These are phyloP conservation scores for Onygenales sp. DNA, from an alignment of 2,329 filamentous ascomycete species.

Conservation along the genomic window DNA sequence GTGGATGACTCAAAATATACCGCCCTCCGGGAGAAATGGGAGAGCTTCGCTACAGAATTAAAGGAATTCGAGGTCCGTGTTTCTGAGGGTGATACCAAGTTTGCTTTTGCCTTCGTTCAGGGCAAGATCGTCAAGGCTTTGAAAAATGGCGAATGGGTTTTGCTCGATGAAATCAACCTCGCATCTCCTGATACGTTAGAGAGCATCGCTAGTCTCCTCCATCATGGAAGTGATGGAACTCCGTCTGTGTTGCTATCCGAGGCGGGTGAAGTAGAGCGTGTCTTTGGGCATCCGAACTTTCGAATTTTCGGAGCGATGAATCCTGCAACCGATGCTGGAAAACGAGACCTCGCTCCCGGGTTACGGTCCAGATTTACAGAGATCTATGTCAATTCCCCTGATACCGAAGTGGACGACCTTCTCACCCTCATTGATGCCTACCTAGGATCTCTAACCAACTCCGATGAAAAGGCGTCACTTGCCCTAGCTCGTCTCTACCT, in stretches of 20 bases:
- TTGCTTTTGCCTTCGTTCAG: slow-evolving; percentile 93
- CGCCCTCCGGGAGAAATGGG: slow-evolving; percentile 63
- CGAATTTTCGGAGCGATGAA: slow-evolving; percentile 99
- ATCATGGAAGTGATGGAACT: slow-evolving; percentile 57
- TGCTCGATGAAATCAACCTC: slow-evolving; percentile 94
- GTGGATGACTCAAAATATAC: slow-evolving; percentile 44
- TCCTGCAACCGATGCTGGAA: slow-evolving; percentile 92
- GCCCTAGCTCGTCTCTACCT: slow-evolving; percentile 84
- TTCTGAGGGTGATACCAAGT: slow-evolving; percentile 63
- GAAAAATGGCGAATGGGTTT: slow-evolving; percentile 90
- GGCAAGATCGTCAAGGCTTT: slow-evolving; percentile 95
- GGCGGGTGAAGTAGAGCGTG: slow-evolving; percentile 82
- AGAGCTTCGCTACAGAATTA: slow-evolving; percentile 63
- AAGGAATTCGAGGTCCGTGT: slow-evolving; percentile 69
- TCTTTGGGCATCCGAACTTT: slow-evolving; percentile 84
- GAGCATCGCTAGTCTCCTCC: slow-evolving; percentile 79
- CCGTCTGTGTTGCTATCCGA: slow-evolving; percentile 87
- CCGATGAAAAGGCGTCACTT: slow-evolving; percentile 63
- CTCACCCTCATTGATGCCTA: slow-evolving; percentile 83
- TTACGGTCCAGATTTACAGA: slow-evolving; percentile 91
- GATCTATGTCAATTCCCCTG: slow-evolving; percentile 84
- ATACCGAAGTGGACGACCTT: slow-evolving; percentile 76
- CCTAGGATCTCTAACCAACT: slow-evolving; percentile 60
- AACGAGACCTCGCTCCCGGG: slow-evolving; percentile 82
- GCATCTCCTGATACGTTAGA: slow-evolving; percentile 92